These are phyloP conservation scores for Mucuna pruriens DNA, from an alignment of 306 rosid species.

Conservation along the genomic window DNA sequence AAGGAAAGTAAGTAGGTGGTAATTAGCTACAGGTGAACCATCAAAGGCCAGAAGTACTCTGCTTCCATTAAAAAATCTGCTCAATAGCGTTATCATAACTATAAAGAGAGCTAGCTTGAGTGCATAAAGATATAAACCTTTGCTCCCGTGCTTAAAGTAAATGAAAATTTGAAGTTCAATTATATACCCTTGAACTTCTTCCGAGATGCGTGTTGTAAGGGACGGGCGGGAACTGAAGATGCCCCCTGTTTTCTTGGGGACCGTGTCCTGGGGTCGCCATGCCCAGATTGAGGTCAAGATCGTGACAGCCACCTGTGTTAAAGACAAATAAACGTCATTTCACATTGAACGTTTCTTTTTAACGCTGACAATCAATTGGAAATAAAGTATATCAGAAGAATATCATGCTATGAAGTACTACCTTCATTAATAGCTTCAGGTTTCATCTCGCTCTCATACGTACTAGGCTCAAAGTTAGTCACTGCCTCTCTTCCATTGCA, in stretches of 20 bases:
- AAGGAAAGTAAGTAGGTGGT: neutral
- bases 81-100: neutral
- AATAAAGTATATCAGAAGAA: conserved; percentile 16
- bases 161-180: neutral
- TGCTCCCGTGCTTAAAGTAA: neutral
- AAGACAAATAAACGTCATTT: conserved; percentile 30
- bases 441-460: conserved; percentile 73
- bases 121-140: conserved; percentile 9
- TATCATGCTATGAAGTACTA: conserved; percentile 38
- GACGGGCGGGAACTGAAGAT: conserved; percentile 59
- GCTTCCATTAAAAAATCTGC: neutral
- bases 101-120: conserved; percentile 22
- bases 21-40: conserved; percentile 13
- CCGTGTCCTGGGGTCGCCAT: conserved; percentile 68
- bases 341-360: neutral
- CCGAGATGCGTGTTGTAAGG: conserved; percentile 51
- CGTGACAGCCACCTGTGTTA: conserved; percentile 62
- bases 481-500: conserved; percentile 98
- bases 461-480: conserved; percentile 90
- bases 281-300: conserved; percentile 94
- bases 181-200: conserved; percentile 67
- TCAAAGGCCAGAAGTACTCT: conserved; percentile 15
- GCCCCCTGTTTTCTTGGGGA: conserved; percentile 58
- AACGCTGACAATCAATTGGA: neutral
- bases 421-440: conserved; percentile 67